A percentile compares a stretch with the other conserved stretches of the same genome.
Evolutionary conservation across 2,329 filamentous ascomycete genomes (phyloP).

Genomic region (Neopestalotiopsis sp.): DNA sequence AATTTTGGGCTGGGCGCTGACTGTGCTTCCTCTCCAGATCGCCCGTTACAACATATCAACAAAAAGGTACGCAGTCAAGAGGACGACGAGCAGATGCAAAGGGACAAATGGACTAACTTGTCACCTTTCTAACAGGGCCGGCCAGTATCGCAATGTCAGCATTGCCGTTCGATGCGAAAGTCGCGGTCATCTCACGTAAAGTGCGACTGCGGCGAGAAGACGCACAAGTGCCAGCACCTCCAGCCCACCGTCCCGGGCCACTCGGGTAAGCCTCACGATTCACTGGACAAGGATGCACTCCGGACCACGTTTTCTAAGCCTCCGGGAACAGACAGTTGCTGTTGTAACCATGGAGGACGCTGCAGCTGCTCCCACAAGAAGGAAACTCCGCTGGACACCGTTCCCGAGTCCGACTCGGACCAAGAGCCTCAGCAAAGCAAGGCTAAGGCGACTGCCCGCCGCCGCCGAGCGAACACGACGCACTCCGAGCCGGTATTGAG

Average conservation of each 20-base stretch:
- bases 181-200: conserved; percentile 92
- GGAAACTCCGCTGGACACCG: conserved; percentile 64
- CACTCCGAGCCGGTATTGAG: conserved; percentile 64
- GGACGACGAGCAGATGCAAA: not conserved
- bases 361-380: conserved; percentile 71
- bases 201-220: conserved; percentile 96
- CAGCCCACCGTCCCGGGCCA: conserved; percentile 62
- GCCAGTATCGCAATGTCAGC: conserved; percentile 95
- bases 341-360: conserved; percentile 71
- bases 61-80: conserved; percentile 66
- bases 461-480: conserved; percentile 65
- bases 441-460: conserved; percentile 49
- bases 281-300: not conserved
- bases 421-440: conserved; percentile 44
- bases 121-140: conserved; percentile 58
- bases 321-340: conserved; percentile 62
- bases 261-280: conserved; percentile 53
- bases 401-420: conserved; percentile 68
- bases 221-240: conserved; percentile 70
- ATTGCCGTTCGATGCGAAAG: conserved; percentile 96
- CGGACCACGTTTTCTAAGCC: conserved; percentile 18
- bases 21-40: conserved; percentile 61
- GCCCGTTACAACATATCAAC: conserved; percentile 91
- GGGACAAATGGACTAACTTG: not conserved
- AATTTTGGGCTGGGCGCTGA: conserved; percentile 4